Evolutionary conservation across 1,284 basidiomycete genomes (phyloP), one percentile per base, ranked within the genome.

Genomic region (Salmacisia buchloeana): DNA sequence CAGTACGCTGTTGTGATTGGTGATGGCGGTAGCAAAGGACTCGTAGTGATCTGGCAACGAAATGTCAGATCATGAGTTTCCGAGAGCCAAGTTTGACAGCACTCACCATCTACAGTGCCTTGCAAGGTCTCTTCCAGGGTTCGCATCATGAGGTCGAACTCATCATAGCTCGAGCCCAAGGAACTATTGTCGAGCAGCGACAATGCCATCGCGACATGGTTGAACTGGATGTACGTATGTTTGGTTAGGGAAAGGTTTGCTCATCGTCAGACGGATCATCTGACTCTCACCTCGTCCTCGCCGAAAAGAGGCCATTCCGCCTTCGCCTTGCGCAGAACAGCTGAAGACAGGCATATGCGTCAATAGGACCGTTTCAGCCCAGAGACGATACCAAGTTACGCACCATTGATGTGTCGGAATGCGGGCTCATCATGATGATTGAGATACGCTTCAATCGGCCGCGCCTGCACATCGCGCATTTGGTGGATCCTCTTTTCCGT

Each of bases 1-100:
- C 15, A 76, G 65, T 23, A 79, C 75, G 58, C 69, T 71, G 60
- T 78, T 73, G 67, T 79, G 76, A 29, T 73, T 68, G 1, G 76
- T 77, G 63, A 79, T 79, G 21, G 77, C 77, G 23, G 73, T 70
- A n/a, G 77, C 77, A 64, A 79, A 79, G 18, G 75, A 74, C 58
- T 78, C 74, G 64, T 78, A 75, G 56, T 79, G 77, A 56, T 79
- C 76, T 60, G 33, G 15, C 46, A 12, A 7, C 39, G 18, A 3
- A 21, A 12, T 1, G 52, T 52, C 23, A 62, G 49, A 9, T 29
- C 9, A n/a, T 1, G 21, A 34, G 18, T 46, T 23, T 18, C 23
- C 18, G 18, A 49, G 43, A 56, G 10, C 23, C 36, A 38, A 38
- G 18, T 9, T 18, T 38, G 10, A 12, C 52, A 56, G 9, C 7